Evolutionary conservation across 2,329 filamentous ascomycete species (phyloP).

Genomic region (Calycina herbarum): DNA sequence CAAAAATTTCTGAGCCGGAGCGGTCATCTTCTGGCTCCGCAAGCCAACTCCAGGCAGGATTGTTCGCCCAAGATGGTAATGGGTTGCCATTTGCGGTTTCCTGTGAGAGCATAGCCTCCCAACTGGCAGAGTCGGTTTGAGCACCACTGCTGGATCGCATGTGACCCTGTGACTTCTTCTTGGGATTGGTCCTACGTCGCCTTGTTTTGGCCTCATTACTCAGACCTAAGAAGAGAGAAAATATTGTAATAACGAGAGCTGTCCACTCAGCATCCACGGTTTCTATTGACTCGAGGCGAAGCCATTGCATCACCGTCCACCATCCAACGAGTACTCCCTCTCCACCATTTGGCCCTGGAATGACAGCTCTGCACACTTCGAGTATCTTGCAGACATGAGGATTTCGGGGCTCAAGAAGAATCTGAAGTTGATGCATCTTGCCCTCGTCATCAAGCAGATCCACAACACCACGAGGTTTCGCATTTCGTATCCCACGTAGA

Average conservation of each 20-base stretch:
- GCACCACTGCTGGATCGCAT: constrained; percentile 51
- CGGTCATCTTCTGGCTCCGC: constrained; percentile 54
- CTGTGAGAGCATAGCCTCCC: constrained; percentile 48
- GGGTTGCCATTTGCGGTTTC: constrained; percentile 39
- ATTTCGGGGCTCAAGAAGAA: constrained; percentile 66
- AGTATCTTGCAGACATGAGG: constrained; percentile 62
- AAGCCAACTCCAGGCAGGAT: constrained; percentile 70
- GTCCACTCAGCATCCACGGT: constrained; percentile 67
- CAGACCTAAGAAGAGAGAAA: constrained; percentile 63
- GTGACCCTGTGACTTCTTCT: constrained; percentile 43
- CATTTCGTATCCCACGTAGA: constrained; percentile 53
- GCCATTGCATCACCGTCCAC: constrained; percentile 74
- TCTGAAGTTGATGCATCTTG: constrained; percentile 63
- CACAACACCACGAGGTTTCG: constrained; percentile 59
- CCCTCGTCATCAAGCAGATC: constrained; percentile 65
- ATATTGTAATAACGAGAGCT: constrained; percentile 61
- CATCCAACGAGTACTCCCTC: constrained; percentile 66
- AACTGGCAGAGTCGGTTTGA: constrained; percentile 42
- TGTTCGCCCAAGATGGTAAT: constrained; percentile 59
- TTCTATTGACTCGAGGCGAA: constrained; percentile 49
- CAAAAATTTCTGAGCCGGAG: constrained; percentile 9
- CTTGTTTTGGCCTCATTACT: constrained; percentile 42
- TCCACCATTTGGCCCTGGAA: constrained; percentile 58
- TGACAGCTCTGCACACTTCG: constrained; percentile 61
- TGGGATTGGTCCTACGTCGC: constrained; percentile 39